Percentiles rank a stretch among this genome's conserved stretches.
Conservation (phyloP, 495 filamentous ascomycete genomes). For the Podospora pseudocomata region DNA sequence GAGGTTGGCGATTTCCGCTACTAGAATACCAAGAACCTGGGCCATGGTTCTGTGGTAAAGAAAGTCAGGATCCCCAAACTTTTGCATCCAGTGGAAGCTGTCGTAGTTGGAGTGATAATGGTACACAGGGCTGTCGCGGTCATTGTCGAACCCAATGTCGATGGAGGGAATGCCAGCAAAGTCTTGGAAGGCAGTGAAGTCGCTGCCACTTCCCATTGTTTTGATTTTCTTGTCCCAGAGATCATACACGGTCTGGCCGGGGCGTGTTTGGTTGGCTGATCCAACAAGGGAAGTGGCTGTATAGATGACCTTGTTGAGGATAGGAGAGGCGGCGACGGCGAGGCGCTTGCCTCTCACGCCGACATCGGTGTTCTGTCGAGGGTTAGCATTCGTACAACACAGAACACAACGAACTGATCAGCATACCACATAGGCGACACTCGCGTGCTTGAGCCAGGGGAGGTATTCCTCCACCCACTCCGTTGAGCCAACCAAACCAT, state of each 20-base stretch:
- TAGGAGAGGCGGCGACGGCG: conserved; percentile 65
- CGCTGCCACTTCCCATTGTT: conserved; percentile 76
- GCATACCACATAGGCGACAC: conserved; percentile 69
- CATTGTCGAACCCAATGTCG: conserved; percentile 72
- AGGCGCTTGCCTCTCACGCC: conserved; percentile 71
- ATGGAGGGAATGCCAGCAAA: conserved; percentile 82
- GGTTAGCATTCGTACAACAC: background rate
- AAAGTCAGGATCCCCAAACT: conserved; percentile 80
- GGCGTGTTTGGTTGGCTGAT: conserved; percentile 79
- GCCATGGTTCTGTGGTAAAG: conserved; percentile 75
- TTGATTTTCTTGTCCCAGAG: conserved; percentile 65
- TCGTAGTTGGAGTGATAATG: conserved; percentile 95
- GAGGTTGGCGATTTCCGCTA: conserved; percentile 76
- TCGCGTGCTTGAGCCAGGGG: conserved; percentile 73
- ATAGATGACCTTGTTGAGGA: conserved; percentile 72
- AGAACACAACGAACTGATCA: background rate
- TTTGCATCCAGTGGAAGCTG: conserved; percentile 82
- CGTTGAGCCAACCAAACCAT: conserved; percentile 87
- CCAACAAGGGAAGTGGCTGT: conserved; percentile 65
- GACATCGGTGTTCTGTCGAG: conserved; percentile 67
- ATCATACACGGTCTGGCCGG: conserved; percentile 70
- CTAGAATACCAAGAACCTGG: conserved; percentile 71
- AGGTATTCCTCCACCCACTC: conserved; percentile 95
- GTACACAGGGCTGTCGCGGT: conserved; percentile 49
- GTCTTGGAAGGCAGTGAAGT: conserved; percentile 91